phyloP scores from a whole-genome alignment of 768 basidiomycete species.

The Naganishia antarctica region DNA sequence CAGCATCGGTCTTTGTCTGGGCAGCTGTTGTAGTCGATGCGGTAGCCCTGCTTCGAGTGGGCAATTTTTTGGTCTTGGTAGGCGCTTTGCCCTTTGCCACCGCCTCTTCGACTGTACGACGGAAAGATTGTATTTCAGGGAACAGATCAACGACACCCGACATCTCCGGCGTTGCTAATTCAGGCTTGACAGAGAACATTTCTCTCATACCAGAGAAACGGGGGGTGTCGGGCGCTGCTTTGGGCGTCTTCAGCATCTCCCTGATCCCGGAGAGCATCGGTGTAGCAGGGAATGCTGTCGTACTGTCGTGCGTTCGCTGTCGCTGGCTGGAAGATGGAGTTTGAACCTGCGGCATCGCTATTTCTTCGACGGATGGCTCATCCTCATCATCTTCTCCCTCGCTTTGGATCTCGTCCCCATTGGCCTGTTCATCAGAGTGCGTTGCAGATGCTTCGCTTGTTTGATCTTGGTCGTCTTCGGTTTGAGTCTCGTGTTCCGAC shows the following conservation, averaged over 20 bases:
- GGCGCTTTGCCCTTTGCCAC: neutral
- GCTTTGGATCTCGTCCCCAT: too few relatives aligned
- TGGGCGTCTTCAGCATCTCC: slow-evolving; percentile 28
- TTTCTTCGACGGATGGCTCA: slow-evolving; percentile 20
- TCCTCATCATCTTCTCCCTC: slow-evolving; percentile 11
- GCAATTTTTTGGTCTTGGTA: neutral
- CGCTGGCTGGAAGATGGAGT: too few relatives aligned
- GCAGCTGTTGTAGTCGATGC: neutral
- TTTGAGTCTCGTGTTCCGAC: too few relatives aligned
- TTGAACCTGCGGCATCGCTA: neutral
- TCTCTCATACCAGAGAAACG: slow-evolving; percentile 34
- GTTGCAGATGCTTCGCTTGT: too few relatives aligned
- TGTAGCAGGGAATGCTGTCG: slow-evolving; percentile 16
- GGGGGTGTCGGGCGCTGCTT: slow-evolving; percentile 34
- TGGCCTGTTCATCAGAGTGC: too few relatives aligned
- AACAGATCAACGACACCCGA: slow-evolving; percentile 31
- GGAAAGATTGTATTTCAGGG: slow-evolving; percentile 14
- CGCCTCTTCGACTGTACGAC: neutral
- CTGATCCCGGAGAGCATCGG: slow-evolving; percentile 34
- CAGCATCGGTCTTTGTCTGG: neutral
- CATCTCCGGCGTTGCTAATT: slow-evolving; percentile 19
- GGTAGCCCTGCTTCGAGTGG: neutral
- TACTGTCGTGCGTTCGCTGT: too few relatives aligned
- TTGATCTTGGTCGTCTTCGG: neutral
- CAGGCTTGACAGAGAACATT: slow-evolving; percentile 27